Evolutionary conservation across 768 basidiomycete species (phyloP).

Genomic region (Agrocybe chaxingu): DNA sequence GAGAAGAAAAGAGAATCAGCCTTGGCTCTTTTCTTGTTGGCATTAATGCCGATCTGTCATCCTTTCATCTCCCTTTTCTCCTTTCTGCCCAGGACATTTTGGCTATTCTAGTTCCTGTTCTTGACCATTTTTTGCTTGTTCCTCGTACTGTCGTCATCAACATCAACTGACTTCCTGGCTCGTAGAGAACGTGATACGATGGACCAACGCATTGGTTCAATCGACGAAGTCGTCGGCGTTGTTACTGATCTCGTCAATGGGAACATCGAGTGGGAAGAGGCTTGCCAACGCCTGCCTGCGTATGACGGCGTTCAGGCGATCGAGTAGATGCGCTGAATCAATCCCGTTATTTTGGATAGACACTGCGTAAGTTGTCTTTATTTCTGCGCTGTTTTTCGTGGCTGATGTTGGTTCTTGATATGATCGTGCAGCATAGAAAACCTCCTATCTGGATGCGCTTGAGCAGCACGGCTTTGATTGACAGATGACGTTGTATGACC

Average conservation of each 20-base stretch:
- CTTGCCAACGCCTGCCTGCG: slow-evolving; percentile 62
- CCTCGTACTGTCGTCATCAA: slow-evolving; percentile 5
- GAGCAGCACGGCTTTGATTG: too few species aligned
- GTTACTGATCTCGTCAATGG: slow-evolving; percentile 80
- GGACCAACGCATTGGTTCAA: slow-evolving; percentile 83
- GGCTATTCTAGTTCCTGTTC: slow-evolving; percentile 4
- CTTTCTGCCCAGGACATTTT: too few species aligned
- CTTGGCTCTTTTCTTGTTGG: too few species aligned
- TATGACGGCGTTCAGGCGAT: slow-evolving; percentile 92
- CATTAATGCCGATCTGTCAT: too few species aligned
- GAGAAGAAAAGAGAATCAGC: too few species aligned
- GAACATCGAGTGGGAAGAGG: slow-evolving; percentile 72
- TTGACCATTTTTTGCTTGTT: slow-evolving; percentile 2
- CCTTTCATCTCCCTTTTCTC: too few species aligned
- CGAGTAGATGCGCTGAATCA: slow-evolving; percentile 31
- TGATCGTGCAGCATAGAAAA: too few species aligned
- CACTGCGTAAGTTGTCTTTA: neutral
- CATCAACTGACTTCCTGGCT: neutral
- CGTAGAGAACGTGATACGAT: slow-evolving; percentile 92
- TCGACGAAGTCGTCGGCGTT: slow-evolving; percentile 84
- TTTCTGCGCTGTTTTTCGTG: too few species aligned
- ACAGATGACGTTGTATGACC: too few species aligned
- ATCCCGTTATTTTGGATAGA: neutral
- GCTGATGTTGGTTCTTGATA: too few species aligned
- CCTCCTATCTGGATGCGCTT: too few species aligned